Evolutionary conservation across 371 early-diverging fungal species (phyloP).

Genomic region (Mortierella sp.): DNA sequence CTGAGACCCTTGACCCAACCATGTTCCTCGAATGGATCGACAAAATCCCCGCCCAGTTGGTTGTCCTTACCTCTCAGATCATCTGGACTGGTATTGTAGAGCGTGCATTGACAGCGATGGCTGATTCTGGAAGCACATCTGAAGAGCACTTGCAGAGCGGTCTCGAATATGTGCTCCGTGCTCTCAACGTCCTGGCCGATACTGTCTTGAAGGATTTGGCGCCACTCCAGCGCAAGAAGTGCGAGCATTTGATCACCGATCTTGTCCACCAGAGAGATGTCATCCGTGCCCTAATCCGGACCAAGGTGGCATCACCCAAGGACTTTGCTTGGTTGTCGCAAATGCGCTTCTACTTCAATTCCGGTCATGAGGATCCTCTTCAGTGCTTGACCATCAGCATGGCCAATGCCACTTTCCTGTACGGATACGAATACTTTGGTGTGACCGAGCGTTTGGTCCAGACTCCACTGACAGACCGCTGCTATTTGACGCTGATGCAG

Average conservation of each 20-base stretch:
- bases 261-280: constrained; percentile 98
- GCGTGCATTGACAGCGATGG: constrained; percentile 64
- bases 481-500: constrained; percentile 97
- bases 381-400: constrained; percentile 83
- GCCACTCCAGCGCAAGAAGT: constrained; percentile 89
- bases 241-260: constrained; percentile 98
- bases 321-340: constrained; percentile 97
- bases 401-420: constrained; percentile 94
- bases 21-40: constrained; percentile 90
- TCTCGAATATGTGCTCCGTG: constrained; percentile 75
- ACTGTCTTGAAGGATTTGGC: constrained; percentile 90
- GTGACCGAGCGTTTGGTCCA: constrained; percentile 97
- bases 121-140: constrained; percentile 47
- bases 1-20: constrained; percentile 64
- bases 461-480: constrained; percentile 97
- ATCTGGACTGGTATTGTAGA: constrained; percentile 94
- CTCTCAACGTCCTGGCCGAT: constrained; percentile 90
- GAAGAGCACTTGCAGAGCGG: constrained; percentile 63
- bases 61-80: constrained; percentile 91
- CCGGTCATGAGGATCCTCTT: constrained; percentile 71
- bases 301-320: constrained; percentile 67
- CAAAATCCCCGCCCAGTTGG: constrained; percentile 92
- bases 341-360: constrained; percentile 95
- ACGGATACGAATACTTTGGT: constrained; percentile 98
- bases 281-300: constrained; percentile 75